These are phyloP conservation scores for Calonectria multiphialidica DNA, from an alignment of 2,329 filamentous ascomycete genomes.

Conservation along the genomic window DNA sequence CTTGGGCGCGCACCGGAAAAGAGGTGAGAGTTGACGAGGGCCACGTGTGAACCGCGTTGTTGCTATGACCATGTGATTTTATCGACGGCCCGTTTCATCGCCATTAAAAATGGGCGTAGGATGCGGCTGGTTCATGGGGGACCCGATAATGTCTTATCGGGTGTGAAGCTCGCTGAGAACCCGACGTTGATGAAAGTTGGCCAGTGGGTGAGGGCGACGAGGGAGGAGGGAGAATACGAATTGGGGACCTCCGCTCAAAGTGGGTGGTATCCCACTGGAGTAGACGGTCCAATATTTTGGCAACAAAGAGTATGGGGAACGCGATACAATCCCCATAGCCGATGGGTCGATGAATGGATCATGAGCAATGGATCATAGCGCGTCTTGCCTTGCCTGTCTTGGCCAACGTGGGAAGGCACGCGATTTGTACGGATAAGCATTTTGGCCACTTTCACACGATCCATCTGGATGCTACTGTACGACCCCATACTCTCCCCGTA, in stretches of 20 bases:
- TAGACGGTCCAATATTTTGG: not conserved
- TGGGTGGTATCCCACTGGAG: not conserved
- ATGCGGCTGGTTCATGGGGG: not conserved
- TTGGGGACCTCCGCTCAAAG: constrained; percentile 12
- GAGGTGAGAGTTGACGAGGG: not conserved
- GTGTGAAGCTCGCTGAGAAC: not conserved
- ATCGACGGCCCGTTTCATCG: constrained; percentile 15
- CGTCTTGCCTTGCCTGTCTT: not conserved
- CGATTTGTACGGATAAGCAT: constrained; percentile 16
- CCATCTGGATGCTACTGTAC: constrained; percentile 5
- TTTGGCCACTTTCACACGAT: constrained; percentile 18
- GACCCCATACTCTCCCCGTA: constrained; percentile 19
- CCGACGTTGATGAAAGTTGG: not conserved
- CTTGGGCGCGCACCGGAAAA: not conserved
- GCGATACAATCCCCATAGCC: not conserved
- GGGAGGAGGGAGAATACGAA: constrained; percentile 5
- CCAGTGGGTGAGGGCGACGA: not conserved
- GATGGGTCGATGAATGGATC: constrained; percentile 11
- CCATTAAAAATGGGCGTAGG: not conserved
- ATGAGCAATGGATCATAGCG: constrained; percentile 3
- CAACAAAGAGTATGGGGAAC: not conserved
- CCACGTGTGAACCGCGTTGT: constrained; percentile 8
- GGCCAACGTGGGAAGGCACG: not conserved
- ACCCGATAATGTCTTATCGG: constrained; percentile 17
- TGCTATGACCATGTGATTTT: constrained; percentile 8